These are phyloP conservation scores for Pascua sp. DNA, from an alignment of 1,284 basidiomycete species.

Conservation along the genomic window DNA sequence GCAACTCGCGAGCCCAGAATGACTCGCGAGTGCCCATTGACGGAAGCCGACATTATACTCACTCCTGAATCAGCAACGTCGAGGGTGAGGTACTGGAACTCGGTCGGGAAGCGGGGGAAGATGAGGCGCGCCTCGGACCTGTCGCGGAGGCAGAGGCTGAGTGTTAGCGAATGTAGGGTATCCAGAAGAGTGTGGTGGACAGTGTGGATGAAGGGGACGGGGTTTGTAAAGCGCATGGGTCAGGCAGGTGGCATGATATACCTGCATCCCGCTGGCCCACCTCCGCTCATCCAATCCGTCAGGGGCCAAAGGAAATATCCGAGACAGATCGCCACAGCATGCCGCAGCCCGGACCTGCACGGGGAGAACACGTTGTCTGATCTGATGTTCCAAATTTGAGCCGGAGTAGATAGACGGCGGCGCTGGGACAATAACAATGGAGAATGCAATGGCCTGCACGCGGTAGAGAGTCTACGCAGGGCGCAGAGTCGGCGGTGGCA, in stretches of 20 bases:
- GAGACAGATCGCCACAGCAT: neutral
- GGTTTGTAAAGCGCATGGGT: neutral
- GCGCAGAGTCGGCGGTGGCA: too few species aligned
- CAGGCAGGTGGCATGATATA: neutral
- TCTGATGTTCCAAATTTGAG: too few species aligned
- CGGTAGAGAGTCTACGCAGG: neutral
- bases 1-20: too few species aligned
- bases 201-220: neutral
- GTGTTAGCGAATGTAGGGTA: neutral
- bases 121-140: constrained; percentile 82
- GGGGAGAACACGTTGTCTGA: too few species aligned
- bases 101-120: constrained; percentile 73
- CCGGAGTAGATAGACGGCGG: too few species aligned
- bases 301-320: constrained; percentile 48
- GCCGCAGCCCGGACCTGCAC: too few species aligned
- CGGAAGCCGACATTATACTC: constrained; percentile 18
- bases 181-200: neutral
- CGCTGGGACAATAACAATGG: too few species aligned
- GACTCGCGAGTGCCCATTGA: too few species aligned
- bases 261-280: neutral
- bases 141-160: constrained; percentile 80
- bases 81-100: constrained; percentile 73
- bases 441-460: neutral
- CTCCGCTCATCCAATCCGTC: too few species aligned
- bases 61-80: constrained; percentile 82